Conservation (phyloP, 208 protist species). For the Trypanosomatidae sp. region DNA sequence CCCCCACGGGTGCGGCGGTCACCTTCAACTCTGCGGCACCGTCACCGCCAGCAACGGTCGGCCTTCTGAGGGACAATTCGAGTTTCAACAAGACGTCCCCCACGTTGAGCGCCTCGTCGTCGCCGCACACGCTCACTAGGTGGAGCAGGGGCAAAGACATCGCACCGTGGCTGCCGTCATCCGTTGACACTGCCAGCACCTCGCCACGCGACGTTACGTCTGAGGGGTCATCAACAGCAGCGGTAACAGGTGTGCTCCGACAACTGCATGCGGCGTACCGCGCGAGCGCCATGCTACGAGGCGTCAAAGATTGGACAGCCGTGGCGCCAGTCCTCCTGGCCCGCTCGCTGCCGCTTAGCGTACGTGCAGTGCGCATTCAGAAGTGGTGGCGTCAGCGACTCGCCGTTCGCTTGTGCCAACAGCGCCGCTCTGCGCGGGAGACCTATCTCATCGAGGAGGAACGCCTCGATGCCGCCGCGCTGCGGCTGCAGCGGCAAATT, state of each 20-base stretch:
- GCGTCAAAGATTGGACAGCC: constrained; percentile 8
- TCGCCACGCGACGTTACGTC: not conserved
- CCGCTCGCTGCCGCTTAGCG: constrained; percentile 34
- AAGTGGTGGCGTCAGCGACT: constrained; percentile 36
- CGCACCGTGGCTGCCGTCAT: not conserved
- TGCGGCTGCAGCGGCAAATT: constrained; percentile 37
- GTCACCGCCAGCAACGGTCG: not conserved
- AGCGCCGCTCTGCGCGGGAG: not conserved
- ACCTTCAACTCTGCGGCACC: not conserved
- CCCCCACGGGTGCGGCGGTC: no score
- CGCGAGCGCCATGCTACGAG: constrained; percentile 4
- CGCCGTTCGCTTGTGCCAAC: constrained; percentile 2
- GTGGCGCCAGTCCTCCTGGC: constrained; percentile 15
- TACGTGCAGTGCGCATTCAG: constrained; percentile 42
- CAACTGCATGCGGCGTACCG: constrained; percentile 15
- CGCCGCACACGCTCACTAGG: not conserved
- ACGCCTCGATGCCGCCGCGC: constrained; percentile 22
- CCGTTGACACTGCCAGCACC: not conserved
- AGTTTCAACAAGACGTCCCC: not conserved
- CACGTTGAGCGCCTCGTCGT: not conserved
- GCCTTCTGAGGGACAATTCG: not conserved
- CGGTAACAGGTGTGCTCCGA: constrained; percentile 1
- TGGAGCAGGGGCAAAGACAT: not conserved
- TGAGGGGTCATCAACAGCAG: not conserved
- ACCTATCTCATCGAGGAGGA: constrained; percentile 6